phyloP scores from a whole-genome alignment of 2,329 filamentous ascomycete species.

The Fusarium nematophilum region DNA sequence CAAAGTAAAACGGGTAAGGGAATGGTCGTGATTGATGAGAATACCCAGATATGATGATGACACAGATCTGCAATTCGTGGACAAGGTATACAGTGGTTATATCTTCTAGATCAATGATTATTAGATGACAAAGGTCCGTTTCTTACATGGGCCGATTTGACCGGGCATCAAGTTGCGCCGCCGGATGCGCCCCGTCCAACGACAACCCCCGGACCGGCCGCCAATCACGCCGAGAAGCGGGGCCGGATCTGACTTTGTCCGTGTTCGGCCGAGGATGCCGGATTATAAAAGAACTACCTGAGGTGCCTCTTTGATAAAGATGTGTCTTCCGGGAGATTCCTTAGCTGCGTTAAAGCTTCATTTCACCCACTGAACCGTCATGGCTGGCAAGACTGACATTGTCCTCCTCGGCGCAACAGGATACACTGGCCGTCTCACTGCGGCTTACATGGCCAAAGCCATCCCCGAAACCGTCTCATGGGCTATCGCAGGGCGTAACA shows the following conservation, averaged over 20 bases:
- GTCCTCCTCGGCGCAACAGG: constrained; percentile 71
- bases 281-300: not conserved
- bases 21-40: not conserved
- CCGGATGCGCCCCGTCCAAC: not conserved
- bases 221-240: constrained; percentile 28
- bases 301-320: not conserved
- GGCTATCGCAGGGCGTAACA: constrained; percentile 85
- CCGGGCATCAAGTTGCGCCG: constrained; percentile 11
- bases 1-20: not conserved
- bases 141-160: too few relatives aligned
- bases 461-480: constrained; percentile 81
- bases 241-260: constrained; percentile 4
- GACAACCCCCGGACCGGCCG: constrained; percentile 9
- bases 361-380: not conserved
- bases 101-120: too few relatives aligned
- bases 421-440: constrained; percentile 81
- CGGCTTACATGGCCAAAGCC: constrained; percentile 75
- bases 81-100: too few relatives aligned
- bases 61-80: too few relatives aligned
- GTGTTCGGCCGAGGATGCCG: constrained; percentile 10
- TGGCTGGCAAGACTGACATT: constrained; percentile 40
- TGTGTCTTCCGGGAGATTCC: too few relatives aligned
- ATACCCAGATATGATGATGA: not conserved
- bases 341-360: rapidly evolving
- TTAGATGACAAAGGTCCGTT: too few relatives aligned